These are phyloP conservation scores for Rasamsonia emersonii DNA, from an alignment of 2,329 filamentous ascomycete species.

Conservation along the genomic window DNA sequence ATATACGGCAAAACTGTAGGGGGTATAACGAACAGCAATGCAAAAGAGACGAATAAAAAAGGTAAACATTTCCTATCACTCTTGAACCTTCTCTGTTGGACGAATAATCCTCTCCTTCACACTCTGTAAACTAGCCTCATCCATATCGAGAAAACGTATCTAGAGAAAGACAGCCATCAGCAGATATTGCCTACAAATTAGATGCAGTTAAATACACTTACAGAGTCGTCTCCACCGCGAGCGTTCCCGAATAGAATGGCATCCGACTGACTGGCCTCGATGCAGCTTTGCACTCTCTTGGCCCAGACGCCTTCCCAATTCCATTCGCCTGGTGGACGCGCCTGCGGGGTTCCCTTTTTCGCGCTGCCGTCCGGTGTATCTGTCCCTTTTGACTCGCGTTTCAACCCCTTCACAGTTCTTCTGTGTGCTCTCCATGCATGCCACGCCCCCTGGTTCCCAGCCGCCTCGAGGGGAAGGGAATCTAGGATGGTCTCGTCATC, in stretches of 20 bases:
- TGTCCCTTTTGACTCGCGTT: conserved; percentile 8
- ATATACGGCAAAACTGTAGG: no score
- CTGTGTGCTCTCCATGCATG: conserved; percentile 81
- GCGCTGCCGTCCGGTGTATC: conserved; percentile 11
- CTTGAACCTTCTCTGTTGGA: conserved; percentile 16
- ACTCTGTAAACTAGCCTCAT: conserved; percentile 21
- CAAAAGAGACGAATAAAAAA: conserved; percentile 8
- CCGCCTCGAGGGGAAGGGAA: conserved; percentile 66
- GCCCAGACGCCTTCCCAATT: conserved; percentile 99
- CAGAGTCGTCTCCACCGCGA: conserved; percentile 58
- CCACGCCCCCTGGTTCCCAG: conserved; percentile 86
- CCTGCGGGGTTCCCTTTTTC: conserved; percentile 39
- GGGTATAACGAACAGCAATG: no score
- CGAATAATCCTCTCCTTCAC: conserved; percentile 30
- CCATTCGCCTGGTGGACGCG: conserved; percentile 70
- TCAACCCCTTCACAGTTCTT: conserved; percentile 27
- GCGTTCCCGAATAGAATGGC: conserved; percentile 64
- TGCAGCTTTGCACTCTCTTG: conserved; percentile 70
- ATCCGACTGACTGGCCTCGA: conserved; percentile 70
- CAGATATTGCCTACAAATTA: no score
- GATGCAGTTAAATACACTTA: conserved; percentile 35
- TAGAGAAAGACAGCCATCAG: conserved; percentile 13
- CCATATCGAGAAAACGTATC: conserved; percentile 34
- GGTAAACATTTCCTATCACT: conserved; percentile 18
- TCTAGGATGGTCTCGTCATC: conserved; percentile 70